Evolutionary conservation across 768 basidiomycete species (phyloP), one percentile per base, ranked within the genome.

Genomic region (Lyophyllum atratum): DNA sequence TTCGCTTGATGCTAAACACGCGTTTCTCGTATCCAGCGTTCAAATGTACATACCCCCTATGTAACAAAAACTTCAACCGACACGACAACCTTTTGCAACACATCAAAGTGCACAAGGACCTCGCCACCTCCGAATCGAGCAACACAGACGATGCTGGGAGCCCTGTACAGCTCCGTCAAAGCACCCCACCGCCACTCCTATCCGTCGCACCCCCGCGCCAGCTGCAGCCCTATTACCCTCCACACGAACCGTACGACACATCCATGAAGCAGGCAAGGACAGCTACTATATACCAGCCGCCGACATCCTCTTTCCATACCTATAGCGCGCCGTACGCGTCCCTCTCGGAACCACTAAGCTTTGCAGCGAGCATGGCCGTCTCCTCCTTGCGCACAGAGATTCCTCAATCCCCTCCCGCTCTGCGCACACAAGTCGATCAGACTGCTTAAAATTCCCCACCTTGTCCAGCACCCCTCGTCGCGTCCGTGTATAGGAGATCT

Each of bases 11-110:
- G 29, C 56, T 66, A 59, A 56, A 60, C 43, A 40, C 24, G 49
- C 25, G 26, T 24, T 56, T 52, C 56, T 67, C 52, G 43, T 39
- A 6, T 66, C n/a, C n/a, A 92, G 90, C 90, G 9, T 89, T 86
- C 74, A 79, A 85, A 64, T 93, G 90, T 71, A 80, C 86, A 25
- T 81, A 81, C 65, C 78, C 83, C 3, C 68, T 75, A 28, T 93
- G 90, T 72, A 82, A 82, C 67, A 90, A 90, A 68, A 78, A 76
- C 62, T 93, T 92, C 68, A 90, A 89, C 57, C 80, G 90, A 59
- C 87, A 87, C 61, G 90, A 92, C 66, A 92, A 92, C 69, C 81
- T 92, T 31, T 78, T 88, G 46, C 90, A 92, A 70, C 90, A 92
- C 64, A 73, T 87, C 68, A 85, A 86, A 64, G 86, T 90, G 17